Evolutionary conservation across 768 basidiomycete species (phyloP), one percentile per base, ranked within the genome.

Genomic region (Flagelloscypha sp.): DNA sequence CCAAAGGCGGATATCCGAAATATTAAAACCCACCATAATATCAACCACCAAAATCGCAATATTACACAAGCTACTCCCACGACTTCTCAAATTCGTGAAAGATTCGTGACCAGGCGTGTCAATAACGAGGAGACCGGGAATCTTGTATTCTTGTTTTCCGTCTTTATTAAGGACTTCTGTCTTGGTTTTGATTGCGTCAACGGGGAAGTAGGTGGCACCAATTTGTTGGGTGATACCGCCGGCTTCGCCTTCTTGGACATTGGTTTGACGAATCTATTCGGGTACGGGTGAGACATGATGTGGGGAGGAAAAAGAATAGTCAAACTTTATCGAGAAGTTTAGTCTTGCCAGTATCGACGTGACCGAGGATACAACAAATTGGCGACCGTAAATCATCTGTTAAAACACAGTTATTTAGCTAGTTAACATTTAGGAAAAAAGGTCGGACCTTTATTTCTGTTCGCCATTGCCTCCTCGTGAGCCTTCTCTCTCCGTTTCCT

Each of bases 171-270:
- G 62, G n/a, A 97, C 92, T 10, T 68, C 68, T 5, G 95, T 98
- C 70, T 98, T 98, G 25, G 74, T 74, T 61, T 79, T 77, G 59
- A 99, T 95, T 6, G 94, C 93, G 5, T 89, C 85, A 21, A 84
- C 82, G 23, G 95, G 95, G 78, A 99, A 98, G 68, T 93, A 99
- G 0, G 95, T 98, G 15, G 95, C 95, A 69, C 95, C 95, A 46
- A 99, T 99, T 58, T 99, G 95, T 59, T 98, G 95, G 0, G 95
- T 99, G 58, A 99, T 99, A 64, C 95, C 95, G 46, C 95, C 95
- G 3, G 95, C 95, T 74, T 99, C 95, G 36, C 95, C 95, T 55
- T 97, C 95, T 61, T 97, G 93, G 15, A 99, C 95, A 47, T 97
- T 97, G 4, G 94, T 98, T 82, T 98, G 94, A 47, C 95, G 92